Conservation (phyloP, 1,139 yeast species). For the Kodamaea ohmeri region DNA sequence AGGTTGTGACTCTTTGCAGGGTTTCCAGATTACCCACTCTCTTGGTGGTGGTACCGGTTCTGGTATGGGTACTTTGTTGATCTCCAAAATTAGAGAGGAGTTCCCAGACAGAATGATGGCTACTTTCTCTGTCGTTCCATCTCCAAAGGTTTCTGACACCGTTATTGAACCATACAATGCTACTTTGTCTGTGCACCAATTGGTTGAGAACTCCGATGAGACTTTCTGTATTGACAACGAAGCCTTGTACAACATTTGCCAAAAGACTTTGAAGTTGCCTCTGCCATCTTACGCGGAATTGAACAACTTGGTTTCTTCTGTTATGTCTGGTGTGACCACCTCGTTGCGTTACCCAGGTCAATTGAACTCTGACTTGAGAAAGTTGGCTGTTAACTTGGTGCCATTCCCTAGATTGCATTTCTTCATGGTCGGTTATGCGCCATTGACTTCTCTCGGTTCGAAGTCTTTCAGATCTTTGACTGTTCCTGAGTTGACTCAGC, state of each 20-base stretch:
- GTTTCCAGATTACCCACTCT: slow-evolving; percentile 91
- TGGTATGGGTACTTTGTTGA: slow-evolving; percentile 63
- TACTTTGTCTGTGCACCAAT: slow-evolving; percentile 86
- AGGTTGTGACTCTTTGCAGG: slow-evolving; percentile 88
- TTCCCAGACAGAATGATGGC: slow-evolving; percentile 90
- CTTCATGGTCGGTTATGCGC: slow-evolving; percentile 94
- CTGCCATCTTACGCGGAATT: slow-evolving; percentile 78
- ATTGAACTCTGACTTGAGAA: slow-evolving; percentile 86
- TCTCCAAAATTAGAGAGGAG: slow-evolving; percentile 29
- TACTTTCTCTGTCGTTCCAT: slow-evolving; percentile 87
- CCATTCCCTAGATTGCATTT: slow-evolving; percentile 95
- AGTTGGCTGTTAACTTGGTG: slow-evolving; percentile 87
- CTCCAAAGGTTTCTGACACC: slow-evolving; percentile 87
- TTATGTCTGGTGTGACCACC: slow-evolving; percentile 90
- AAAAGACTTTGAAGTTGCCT: slow-evolving; percentile 73
- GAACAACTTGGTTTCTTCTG: slow-evolving; percentile 79
- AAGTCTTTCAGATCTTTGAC: slow-evolving; percentile 79
- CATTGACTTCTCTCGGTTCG: slow-evolving; percentile 76
- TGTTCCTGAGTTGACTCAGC: slow-evolving; percentile 90
- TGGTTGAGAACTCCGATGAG: slow-evolving; percentile 86
- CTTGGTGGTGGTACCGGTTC: slow-evolving; percentile 97
- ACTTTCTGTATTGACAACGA: slow-evolving; percentile 94
- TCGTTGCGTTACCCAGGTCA: slow-evolving; percentile 93
- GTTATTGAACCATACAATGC: slow-evolving; percentile 95
- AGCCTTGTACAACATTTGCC: slow-evolving; percentile 87